Evolutionary conservation across 805 yeast genomes (phyloP), one percentile per base, ranked within the genome.

Genomic region (Candida yuanshanica): DNA sequence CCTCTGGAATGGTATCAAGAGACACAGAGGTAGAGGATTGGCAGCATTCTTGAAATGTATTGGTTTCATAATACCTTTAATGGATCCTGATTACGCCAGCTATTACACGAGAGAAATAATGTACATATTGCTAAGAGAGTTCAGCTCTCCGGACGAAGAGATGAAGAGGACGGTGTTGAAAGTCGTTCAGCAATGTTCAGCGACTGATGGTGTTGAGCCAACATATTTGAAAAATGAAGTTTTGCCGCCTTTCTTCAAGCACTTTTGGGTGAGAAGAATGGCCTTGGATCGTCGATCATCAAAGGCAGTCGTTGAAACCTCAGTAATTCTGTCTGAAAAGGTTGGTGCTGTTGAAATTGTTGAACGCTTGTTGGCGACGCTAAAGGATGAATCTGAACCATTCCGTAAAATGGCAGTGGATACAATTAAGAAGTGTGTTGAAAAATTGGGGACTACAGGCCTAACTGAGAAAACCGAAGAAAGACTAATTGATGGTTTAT

Each of bases 361-460:
- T 13, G 83, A 77, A 20, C 62, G 70, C 8, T 59, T 87, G 16
- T 64, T 85, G 2, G 61, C 62, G 2, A 75, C 72, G 2, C 63
- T 95, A 43, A 84, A 84, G 52, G 96, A 91, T 60, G 89, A 82
- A 42, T 79, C 93, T 7, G 96, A 88, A 55, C 77, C 83, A 1
- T 79, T 83, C 44, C 69, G 97, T 42, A 70, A 68, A 44, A 82
- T 91, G 95, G 79, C 88, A 0, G 77, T 84, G 7, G 89, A 81
- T 40, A 72, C 95, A 0, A 66, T 82, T 2, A 72, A 77, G 48
- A 76, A 70, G 50, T 74, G 83, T 24, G 66, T 83, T 2, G 52
- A 62, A 3, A 47, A 62, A 7, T 48, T 69, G 6, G 86, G 85
- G 1, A 69, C 77, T 0, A 65, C 73, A 6, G 93, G 83, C 27